A percentile compares a stretch with the other conserved stretches of the same genome.
Evolutionary conservation across 768 basidiomycete genomes (phyloP).

Genomic region (Tulasnella sp.): DNA sequence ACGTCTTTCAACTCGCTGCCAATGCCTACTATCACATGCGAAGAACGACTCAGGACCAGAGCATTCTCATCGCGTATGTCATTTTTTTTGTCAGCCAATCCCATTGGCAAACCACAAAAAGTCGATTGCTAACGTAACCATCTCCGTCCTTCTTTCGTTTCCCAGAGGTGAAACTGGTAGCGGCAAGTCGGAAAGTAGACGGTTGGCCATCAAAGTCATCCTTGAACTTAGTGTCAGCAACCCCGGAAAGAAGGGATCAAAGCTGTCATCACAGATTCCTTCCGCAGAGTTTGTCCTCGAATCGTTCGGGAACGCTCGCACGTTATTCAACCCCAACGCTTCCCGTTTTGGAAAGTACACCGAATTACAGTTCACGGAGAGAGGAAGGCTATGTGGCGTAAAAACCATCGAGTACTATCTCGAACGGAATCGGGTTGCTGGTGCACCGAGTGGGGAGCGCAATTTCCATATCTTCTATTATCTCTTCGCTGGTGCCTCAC

Average conservation of each 20-base stretch:
- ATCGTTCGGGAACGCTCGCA: conserved; percentile 84
- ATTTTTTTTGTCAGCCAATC: not conserved
- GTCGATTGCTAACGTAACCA: not conserved
- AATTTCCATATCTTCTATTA: conserved; percentile 99
- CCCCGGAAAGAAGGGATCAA: conserved; percentile 87
- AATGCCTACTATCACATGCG: conserved; percentile 95
- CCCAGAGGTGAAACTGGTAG: conserved; percentile 80
- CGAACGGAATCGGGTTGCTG: conserved; percentile 79
- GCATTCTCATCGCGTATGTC: conserved; percentile 68
- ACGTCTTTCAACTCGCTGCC: conserved; percentile 84
- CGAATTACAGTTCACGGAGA: conserved; percentile 91
- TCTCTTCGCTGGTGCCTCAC: conserved; percentile 76
- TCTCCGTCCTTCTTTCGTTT: conserved; percentile 10
- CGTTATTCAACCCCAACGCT: conserved; percentile 85
- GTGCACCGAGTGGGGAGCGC: conserved; percentile 78
- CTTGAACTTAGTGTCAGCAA: conserved; percentile 81
- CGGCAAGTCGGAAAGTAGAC: conserved; percentile 84
- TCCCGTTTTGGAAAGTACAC: conserved; percentile 97
- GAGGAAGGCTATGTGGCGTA: conserved; percentile 73
- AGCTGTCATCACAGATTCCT: conserved; percentile 74
- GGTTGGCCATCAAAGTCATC: conserved; percentile 82
- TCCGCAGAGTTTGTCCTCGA: conserved; percentile 93
- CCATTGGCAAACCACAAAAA: no score
- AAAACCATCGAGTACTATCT: conserved; percentile 97
- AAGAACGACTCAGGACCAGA: conserved; percentile 86